These are phyloP conservation scores for Hypsizygus ulmarius DNA, from an alignment of 1,284 basidiomycete species.

Conservation along the genomic window DNA sequence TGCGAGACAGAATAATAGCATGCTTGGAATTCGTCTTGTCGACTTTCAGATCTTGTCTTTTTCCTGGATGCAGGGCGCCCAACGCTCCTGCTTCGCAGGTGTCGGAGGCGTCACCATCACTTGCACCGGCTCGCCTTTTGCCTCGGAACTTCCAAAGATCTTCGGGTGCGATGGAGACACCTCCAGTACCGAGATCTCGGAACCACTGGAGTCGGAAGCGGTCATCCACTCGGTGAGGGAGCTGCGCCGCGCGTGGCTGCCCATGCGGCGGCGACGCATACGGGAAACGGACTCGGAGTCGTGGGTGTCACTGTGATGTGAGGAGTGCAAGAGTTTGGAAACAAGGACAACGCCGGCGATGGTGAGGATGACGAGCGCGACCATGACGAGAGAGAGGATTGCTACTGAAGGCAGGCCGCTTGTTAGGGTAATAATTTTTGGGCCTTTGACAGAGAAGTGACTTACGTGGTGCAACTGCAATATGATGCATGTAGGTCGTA, in stretches of 20 bases:
- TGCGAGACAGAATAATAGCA: neutral
- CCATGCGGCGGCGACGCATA: neutral
- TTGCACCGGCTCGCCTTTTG: slow-evolving; percentile 11
- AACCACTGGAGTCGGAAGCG: slow-evolving; percentile 9
- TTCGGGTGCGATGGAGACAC: slow-evolving; percentile 15
- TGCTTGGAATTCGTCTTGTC: too few relatives aligned
- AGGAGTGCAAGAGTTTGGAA: slow-evolving; percentile 2
- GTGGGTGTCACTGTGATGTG: neutral
- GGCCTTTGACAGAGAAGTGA: neutral
- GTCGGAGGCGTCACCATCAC: slow-evolving; percentile 17
- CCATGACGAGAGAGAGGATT: slow-evolving; percentile 20
- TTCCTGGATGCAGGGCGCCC: neutral
- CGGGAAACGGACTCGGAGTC: slow-evolving; percentile 1
- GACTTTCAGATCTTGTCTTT: too few relatives aligned
- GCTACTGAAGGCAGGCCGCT: slow-evolving; percentile 5
- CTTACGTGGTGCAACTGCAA: slow-evolving; percentile 11
- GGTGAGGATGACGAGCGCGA: slow-evolving; percentile 13
- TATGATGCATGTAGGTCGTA: slow-evolving; percentile 1
- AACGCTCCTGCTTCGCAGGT: slow-evolving; percentile 10
- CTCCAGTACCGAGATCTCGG: slow-evolving; percentile 9
- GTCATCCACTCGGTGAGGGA: slow-evolving; percentile 5
- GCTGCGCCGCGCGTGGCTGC: neutral
- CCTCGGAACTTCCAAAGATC: slow-evolving; percentile 11
- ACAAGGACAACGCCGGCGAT: slow-evolving; percentile 11
- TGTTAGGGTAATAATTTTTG: neutral